phyloP scores from a whole-genome alignment of 768 basidiomycete species.

The Agrocybe praecox region DNA sequence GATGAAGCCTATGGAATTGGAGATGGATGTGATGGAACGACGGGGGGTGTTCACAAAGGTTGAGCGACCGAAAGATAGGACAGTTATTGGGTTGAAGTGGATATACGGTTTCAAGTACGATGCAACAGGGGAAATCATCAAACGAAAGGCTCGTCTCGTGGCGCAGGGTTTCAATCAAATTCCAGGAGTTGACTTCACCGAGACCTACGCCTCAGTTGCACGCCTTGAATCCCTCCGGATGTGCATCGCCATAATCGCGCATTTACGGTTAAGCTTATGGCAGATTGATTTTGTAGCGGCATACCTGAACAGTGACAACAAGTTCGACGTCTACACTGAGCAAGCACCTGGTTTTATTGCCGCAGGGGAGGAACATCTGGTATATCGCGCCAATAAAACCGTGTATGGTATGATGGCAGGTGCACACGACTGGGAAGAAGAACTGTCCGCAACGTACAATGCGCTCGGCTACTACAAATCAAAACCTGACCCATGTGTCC shows the following conservation, averaged over 20 bases:
- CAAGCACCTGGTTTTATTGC: slow-evolving; percentile 14
- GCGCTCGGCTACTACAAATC: slow-evolving; percentile 16
- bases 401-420: slow-evolving; percentile 25
- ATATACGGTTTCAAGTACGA: slow-evolving; percentile 6
- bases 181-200: slow-evolving; percentile 3
- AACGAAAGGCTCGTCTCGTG: slow-evolving; percentile 1
- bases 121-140: neutral
- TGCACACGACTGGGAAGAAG: slow-evolving; percentile 20
- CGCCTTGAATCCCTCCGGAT: slow-evolving; percentile 9
- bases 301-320: slow-evolving; percentile 10
- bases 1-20: slow-evolving; percentile 7
- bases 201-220: slow-evolving; percentile 13
- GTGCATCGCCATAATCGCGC: slow-evolving; percentile 4
- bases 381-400: slow-evolving; percentile 24
- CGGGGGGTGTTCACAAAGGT: slow-evolving; percentile 11
- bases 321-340: slow-evolving; percentile 3
- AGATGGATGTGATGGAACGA: slow-evolving; percentile 9
- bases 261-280: neutral
- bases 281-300: slow-evolving; percentile 14
- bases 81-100: slow-evolving; percentile 8
- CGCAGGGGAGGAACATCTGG: slow-evolving; percentile 14
- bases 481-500: slow-evolving; percentile 20
- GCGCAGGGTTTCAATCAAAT: slow-evolving; percentile 8
- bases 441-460: slow-evolving; percentile 1
- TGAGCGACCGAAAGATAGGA: neutral